phyloP scores from a whole-genome alignment of 176 grass and related monocot genomes.

The Eleusine coracana region DNA sequence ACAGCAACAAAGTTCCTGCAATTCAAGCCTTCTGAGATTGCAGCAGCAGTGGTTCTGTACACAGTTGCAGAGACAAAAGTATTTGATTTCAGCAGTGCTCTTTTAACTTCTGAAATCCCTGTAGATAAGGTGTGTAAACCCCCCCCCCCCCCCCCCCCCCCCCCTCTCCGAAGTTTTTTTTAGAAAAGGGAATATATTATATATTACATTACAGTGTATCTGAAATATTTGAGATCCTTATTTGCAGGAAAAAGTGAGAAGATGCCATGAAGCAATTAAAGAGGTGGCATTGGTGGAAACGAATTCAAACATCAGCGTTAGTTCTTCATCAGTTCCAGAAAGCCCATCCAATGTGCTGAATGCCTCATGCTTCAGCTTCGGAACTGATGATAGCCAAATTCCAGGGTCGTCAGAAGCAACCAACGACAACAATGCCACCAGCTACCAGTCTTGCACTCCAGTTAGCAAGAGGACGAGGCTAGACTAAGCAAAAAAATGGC shows the following conservation, averaged over 20 bases:
- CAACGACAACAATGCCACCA: slow-evolving; percentile 20
- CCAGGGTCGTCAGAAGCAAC: slow-evolving; percentile 40
- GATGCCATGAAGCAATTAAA: slow-evolving; percentile 62
- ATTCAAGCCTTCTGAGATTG: slow-evolving; percentile 80
- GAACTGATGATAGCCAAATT: slow-evolving; percentile 42
- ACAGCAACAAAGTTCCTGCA: slow-evolving; percentile 71
- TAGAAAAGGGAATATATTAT: not conserved
- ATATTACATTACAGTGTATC: not conserved
- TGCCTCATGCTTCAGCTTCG: slow-evolving; percentile 55
- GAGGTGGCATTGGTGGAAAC: slow-evolving; percentile 43
- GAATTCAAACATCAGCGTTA: slow-evolving; percentile 11
- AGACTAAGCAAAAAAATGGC: slow-evolving; percentile 17
- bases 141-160: not conserved
- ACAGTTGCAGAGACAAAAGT: slow-evolving; percentile 37
- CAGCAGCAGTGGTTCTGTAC: slow-evolving; percentile 59
- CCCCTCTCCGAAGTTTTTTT: not conserved
- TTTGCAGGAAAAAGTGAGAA: slow-evolving; percentile 60
- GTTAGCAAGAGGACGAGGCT: slow-evolving; percentile 65
- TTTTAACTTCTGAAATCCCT: slow-evolving; percentile 48
- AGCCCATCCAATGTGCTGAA: slow-evolving; percentile 71
- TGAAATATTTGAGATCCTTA: not conserved
- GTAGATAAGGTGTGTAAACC: slow-evolving; percentile 59
- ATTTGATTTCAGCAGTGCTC: slow-evolving; percentile 36
- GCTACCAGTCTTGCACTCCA: slow-evolving; percentile 42
- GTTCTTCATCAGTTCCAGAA: slow-evolving; percentile 33